Conservation (phyloP, 805 yeast species). For the Suhomyces faveliae region DNA sequence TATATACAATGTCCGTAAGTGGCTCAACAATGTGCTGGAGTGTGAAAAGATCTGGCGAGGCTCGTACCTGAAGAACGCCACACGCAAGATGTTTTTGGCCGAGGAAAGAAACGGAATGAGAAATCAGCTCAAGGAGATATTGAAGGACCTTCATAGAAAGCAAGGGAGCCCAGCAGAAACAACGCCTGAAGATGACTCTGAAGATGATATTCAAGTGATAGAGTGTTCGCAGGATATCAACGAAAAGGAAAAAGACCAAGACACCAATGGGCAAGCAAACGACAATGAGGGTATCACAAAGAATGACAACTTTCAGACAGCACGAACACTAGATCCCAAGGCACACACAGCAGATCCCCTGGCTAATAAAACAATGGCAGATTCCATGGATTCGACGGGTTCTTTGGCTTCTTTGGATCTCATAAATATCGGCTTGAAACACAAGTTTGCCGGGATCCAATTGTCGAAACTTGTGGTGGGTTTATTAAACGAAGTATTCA, state of each 20-base stretch:
- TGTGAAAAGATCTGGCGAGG: constrained; percentile 53
- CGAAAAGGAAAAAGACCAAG: not conserved
- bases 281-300: not conserved
- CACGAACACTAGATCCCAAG: constrained; percentile 6
- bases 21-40: constrained; percentile 47
- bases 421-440: constrained; percentile 2
- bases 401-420: no score
- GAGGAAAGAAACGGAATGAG: constrained; percentile 31
- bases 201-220: constrained; percentile 23
- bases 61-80: constrained; percentile 10
- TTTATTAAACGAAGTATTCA: constrained; percentile 6
- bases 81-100: constrained; percentile 22
- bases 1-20: constrained; percentile 64
- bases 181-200: constrained; percentile 11
- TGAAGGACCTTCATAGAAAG: constrained; percentile 23
- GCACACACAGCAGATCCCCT: no score
- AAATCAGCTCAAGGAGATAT: constrained; percentile 21
- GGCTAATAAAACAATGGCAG: no score
- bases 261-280: not conserved
- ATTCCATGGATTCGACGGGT: no score
- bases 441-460: constrained; percentile 1
- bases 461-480: constrained; percentile 1
- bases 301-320: not conserved
- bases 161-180: constrained; percentile 10
- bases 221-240: constrained; percentile 6